phyloP scores from a whole-genome alignment of 768 basidiomycete genomes.

The Rossbeevera mucosa region DNA sequence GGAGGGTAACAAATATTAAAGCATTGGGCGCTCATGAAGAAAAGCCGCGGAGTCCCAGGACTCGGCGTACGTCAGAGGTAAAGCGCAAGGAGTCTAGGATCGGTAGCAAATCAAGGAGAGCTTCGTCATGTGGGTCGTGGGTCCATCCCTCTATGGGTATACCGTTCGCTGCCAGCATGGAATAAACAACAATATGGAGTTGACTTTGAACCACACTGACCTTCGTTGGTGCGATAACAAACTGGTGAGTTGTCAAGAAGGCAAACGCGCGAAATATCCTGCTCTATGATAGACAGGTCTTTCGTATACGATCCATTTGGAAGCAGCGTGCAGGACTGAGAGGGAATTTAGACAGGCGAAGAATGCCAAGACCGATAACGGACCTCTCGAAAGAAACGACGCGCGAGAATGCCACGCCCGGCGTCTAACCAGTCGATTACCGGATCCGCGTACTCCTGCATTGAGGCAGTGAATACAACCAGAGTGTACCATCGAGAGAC shows the following conservation, averaged over 20 bases:
- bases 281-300: constrained; percentile 81
- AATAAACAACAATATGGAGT: constrained; percentile 1
- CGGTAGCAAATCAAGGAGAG: constrained; percentile 90
- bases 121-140: constrained; percentile 94
- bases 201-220: constrained; percentile 40
- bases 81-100: constrained; percentile 95
- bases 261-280: constrained; percentile 89
- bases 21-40: constrained; percentile 29
- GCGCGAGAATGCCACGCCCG: constrained; percentile 83
- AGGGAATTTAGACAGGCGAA: background rate
- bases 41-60: constrained; percentile 71
- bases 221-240: constrained; percentile 89
- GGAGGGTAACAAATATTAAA: constrained; percentile 2
- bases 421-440: constrained; percentile 99
- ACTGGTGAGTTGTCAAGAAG: constrained; percentile 95
- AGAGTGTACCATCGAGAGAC: constrained; percentile 98
- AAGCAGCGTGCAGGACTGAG: constrained; percentile 85
- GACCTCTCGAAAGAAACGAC: constrained; percentile 89
- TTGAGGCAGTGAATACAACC: constrained; percentile 97
- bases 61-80: constrained; percentile 89
- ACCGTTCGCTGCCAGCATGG: constrained; percentile 69
- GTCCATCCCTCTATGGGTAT: constrained; percentile 99
- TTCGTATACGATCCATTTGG: constrained; percentile 94
- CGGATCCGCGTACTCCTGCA: constrained; percentile 99
- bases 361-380: constrained; percentile 27